A percentile compares a stretch with the other conserved stretches of the same genome.
These are phyloP conservation scores for Eimeria sp. DNA, from an alignment of 169 alveolate genomes.

Conservation along the genomic window DNA sequence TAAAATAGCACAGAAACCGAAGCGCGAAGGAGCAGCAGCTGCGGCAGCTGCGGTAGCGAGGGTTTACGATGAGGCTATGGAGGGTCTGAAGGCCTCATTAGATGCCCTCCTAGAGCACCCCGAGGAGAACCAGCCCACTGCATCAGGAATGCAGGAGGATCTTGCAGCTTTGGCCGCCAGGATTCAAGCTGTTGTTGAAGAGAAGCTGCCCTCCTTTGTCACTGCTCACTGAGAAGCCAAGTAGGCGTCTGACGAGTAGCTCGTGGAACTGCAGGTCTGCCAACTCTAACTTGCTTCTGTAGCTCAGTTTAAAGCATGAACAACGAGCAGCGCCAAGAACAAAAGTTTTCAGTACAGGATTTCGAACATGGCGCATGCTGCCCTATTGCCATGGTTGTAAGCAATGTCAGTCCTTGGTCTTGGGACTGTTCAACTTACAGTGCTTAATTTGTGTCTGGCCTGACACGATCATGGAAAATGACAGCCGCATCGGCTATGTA, in stretches of 20 bases:
- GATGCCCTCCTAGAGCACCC: constrained; percentile 63
- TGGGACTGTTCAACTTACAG: neutral
- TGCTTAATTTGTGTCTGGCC: neutral
- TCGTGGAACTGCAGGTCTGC: constrained; percentile 9
- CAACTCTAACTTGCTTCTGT: neutral
- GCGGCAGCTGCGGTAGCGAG: constrained; percentile 73
- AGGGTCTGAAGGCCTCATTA: constrained; percentile 40
- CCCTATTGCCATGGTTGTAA: neutral
- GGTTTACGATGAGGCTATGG: constrained; percentile 65
- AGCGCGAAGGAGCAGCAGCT: constrained; percentile 32
- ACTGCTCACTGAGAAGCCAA: constrained; percentile 19
- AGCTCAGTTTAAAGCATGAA: constrained; percentile 10
- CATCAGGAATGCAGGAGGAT: constrained; percentile 43
- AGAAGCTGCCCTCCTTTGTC: constrained; percentile 27
- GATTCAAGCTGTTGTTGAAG: constrained; percentile 57
- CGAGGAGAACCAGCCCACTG: neutral
- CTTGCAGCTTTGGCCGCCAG: constrained; percentile 45
- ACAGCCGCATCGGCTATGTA: neutral
- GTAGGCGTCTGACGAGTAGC: neutral
- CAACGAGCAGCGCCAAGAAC: neutral
- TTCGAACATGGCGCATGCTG: neutral
- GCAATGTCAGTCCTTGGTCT: neutral
- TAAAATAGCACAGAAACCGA: neutral
- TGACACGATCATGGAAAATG: neutral
- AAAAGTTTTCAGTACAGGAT: neutral